Base-by-base conservation (phyloP, 2,329 filamentous ascomycete genomes). In the Fusarium austroafricanum region DNA sequence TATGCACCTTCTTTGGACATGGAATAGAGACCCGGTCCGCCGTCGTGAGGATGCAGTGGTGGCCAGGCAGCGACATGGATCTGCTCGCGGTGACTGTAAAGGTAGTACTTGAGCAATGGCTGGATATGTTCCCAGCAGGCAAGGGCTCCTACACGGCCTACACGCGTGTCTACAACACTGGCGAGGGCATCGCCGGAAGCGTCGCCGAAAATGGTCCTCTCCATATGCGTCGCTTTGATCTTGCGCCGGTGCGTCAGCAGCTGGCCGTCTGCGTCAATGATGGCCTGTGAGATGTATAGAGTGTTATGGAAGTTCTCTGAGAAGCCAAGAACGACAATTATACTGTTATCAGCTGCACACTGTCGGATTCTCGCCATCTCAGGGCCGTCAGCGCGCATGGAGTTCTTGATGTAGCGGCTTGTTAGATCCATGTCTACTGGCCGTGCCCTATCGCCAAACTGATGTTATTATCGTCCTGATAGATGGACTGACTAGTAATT, bases 181-280 rank as follows among this genome's bases (percentile, higher is more conserved):
- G 38, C 49, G 4, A 63, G 50, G 4, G 49, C 44, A 23, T 62
- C 42, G 1, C 49, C 60, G 3, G 57, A 55, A 7, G 49, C 42
- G 50, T 86, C 83, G 1, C 83, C 83, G 40, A 81, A 86, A 18
- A 85, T 66, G 5, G 81, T 82, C 0, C 82, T 78, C 73, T 86
- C 84, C 74, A 86, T 80, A 52, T 86, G 83, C 0, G 83, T 86
- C 0, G 83, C 79, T 68, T 86, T 86, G 61, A 85, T 76, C 75
- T 86, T 86, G 5, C 82, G 79, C 5, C 82, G 79, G 38, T 79
- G 74, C 1, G 76, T 67, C 3, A 76, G 58, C 10, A 84, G 40
- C n/a, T 79, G 72, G 2, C 83, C 83, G 20, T 79, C 71, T 0
- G 75, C 62, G 5, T 72, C 76, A 47, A 85, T 81, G 15, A 84